Base-by-base conservation (phyloP, 225 moss, liverwort and hornwort species). In the Bryoerythrophyllum caledonicum region DNA sequence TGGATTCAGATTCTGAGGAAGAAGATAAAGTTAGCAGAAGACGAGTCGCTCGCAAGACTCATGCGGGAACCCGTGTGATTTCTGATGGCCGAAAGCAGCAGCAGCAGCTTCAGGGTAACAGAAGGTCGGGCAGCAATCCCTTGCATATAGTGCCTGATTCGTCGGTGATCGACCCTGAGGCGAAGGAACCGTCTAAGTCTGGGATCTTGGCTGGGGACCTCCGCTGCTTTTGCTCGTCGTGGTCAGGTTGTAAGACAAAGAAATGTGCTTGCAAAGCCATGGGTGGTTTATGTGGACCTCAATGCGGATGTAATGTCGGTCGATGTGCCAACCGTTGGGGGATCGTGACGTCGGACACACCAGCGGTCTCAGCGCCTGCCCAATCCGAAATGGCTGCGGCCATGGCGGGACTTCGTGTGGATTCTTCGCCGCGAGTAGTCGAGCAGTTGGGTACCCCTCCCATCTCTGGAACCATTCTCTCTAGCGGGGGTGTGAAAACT, bases 241-340 rank as follows among this genome's bases (percentile, higher is more conserved):
- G 86, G 86, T 99, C 97, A 81, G 94, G 94, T 77, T 99, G 97
- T 78, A 99, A 99, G 82, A 99, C 97, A 7, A 99, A 87, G 74
- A 94, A 99, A 81, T 99, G 97, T 93, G 84, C 86, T 64, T 99
- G 97, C 87, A 99, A 93, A 91, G 90, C 94, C 71, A 78, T 82
- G 68, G 90, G 90, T 91, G 92, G 91, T 76, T 85, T 94, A 72
- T 99, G 94, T 80, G 93, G 97, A 74, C 82, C 89, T 78, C 80
- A 89, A 76, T 99, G 97, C 73, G 91, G 93, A 71, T 99, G 97
- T 66, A 99, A 84, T 79, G 81, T 88, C 37, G 89, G 81, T 76
- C 87, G 91, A 74, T 99, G 97, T 83, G 90, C 85, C 76, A 99
- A 99, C 82, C 91, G 96, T 23, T 87, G 81, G 76, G 91, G 91